These are phyloP conservation scores for Aspergillus spinulosporus DNA, from an alignment of 2,329 filamentous ascomycete species.

Conservation along the genomic window DNA sequence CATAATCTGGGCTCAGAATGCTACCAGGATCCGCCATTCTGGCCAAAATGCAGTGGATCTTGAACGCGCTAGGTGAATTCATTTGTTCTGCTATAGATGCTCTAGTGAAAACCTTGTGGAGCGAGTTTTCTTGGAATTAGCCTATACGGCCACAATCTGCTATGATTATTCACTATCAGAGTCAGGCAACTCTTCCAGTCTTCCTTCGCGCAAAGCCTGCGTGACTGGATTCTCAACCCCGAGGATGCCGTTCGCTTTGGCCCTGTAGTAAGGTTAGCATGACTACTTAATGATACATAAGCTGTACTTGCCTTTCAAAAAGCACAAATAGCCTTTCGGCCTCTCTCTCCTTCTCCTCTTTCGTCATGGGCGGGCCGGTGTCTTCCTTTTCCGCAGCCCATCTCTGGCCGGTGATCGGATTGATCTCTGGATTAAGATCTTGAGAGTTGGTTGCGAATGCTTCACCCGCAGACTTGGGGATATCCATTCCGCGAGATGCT, in stretches of 20 bases:
- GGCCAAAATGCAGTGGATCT: no score
- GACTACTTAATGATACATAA: constrained; percentile 5
- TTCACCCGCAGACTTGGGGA: constrained; percentile 67
- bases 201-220: constrained; percentile 66
- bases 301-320: constrained; percentile 69
- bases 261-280: constrained; percentile 39
- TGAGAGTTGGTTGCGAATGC: constrained; percentile 45
- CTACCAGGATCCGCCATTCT: no score
- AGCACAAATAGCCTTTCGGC: constrained; percentile 86
- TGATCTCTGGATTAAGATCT: constrained; percentile 51
- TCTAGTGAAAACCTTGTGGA: background rate
- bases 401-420: constrained; percentile 85
- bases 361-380: constrained; percentile 72
- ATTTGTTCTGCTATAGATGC: background rate
- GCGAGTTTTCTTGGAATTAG: background rate
- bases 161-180: constrained; percentile 44
- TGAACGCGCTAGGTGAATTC: background rate
- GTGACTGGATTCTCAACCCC: constrained; percentile 77
- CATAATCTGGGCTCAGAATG: no score
- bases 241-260: constrained; percentile 74
- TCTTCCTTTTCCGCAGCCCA: constrained; percentile 65
- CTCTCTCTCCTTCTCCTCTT: constrained; percentile 88
- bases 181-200: constrained; percentile 67
- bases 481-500: constrained; percentile 75
- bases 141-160: background rate